A percentile compares a stretch with the other conserved stretches of the same genome.
Conservation (phyloP, 805 yeast genomes). For the Starmerella cellae region DNA sequence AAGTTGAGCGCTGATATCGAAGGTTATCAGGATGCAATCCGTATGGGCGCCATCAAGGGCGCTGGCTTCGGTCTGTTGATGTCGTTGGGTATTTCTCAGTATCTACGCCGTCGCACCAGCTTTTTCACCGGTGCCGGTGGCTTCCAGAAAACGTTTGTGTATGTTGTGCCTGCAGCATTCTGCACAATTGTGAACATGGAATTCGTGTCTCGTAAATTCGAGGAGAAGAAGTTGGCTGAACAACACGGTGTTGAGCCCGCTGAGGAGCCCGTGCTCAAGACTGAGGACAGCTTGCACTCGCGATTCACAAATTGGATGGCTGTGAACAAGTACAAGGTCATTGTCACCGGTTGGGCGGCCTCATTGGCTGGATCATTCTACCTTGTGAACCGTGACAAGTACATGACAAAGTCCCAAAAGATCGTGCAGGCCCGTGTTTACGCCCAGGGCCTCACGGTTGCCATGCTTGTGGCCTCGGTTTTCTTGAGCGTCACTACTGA, state of each 20-base stretch:
- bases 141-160: conserved; percentile 41
- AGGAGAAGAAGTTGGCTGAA: conserved; percentile 42
- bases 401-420: conserved; percentile 65
- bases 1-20: conserved; percentile 56
- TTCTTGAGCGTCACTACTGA: conserved; percentile 16
- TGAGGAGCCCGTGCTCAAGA: neutral
- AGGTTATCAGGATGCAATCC: conserved; percentile 48
- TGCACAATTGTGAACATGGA: conserved; percentile 55
- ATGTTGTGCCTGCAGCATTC: conserved; percentile 54
- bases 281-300: conserved; percentile 1
- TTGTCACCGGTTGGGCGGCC: conserved; percentile 68
- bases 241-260: conserved; percentile 10
- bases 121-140: conserved; percentile 21
- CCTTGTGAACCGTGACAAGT: conserved; percentile 55
- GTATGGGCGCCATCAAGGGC: conserved; percentile 43
- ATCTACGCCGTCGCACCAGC: conserved; percentile 33
- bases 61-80: conserved; percentile 47
- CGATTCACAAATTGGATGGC: conserved; percentile 1
- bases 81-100: conserved; percentile 39
- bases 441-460: conserved; percentile 74
- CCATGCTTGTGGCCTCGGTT: conserved; percentile 42
- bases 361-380: conserved; percentile 73
- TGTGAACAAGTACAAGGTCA: conserved; percentile 30
- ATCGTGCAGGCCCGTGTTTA: conserved; percentile 85
- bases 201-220: conserved; percentile 54